Base-by-base conservation (phyloP, 2,329 filamentous ascomycete genomes). In the Chaetomiaceae sp. region DNA sequence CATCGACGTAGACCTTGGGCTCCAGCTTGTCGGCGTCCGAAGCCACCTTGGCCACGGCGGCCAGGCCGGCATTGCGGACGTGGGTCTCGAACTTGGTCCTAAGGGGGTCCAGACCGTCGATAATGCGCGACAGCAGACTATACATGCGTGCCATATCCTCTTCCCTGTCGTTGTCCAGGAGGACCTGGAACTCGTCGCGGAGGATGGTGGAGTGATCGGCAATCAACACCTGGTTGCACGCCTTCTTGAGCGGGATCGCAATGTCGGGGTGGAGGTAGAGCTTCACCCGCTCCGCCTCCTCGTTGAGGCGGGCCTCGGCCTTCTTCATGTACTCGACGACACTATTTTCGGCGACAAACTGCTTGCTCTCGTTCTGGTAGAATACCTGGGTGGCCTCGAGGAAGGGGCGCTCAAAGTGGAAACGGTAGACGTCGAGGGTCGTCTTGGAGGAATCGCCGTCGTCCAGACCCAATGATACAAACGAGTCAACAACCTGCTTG, bases 321-420 rank as follows among this genome's bases (percentile, higher is more conserved):
- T 99, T 99, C 77, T 97, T 97, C 93, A 99, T 97, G 72, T 97
- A 99, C 66, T 99, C 93, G 30, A 99, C 91, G 4, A 99, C 90
- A 57, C 87, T 95, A 67, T 99, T 99, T 68, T 97, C 92, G 10
- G 90, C 88, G 30, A 99, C 83, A 65, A 99, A 99, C 57, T 90
- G 86, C 62, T 89, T 89, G 17, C 93, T 97, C 68, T 99, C 95
- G 40, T 86, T 84, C 61, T 89, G 79, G 68, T 99, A 99, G 72
- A 96, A 99, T 25, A 77, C 73, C 61, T 81, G 82, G 9, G 93
- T 99, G 3, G 90, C 89, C 5, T 79, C 77, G 46, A 99, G 78
- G 77, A 96, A 99, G 0, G 95, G 93, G 62, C 81, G 82, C 72
- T 99, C 92, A 65, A 99, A 99, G 71, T 90, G 87, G 67, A 79